These are phyloP conservation scores for Boehmeria nivea DNA, from an alignment of 306 rosid genomes.

Conservation along the genomic window DNA sequence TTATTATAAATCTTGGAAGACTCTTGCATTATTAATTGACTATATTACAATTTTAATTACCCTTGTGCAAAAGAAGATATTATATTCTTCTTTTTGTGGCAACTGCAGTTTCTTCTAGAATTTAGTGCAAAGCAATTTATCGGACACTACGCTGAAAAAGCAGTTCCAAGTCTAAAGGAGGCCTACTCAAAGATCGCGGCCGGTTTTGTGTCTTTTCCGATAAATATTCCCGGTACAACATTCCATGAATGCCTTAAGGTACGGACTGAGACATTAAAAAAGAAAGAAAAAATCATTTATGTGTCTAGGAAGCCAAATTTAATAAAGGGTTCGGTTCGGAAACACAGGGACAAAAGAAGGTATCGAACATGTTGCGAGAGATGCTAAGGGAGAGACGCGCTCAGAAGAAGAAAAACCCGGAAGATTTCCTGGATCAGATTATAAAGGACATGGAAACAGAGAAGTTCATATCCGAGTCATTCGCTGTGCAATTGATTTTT, in stretches of 20 bases:
- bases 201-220: conserved; percentile 22
- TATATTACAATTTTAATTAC: too few relatives aligned
- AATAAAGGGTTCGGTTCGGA: too few relatives aligned
- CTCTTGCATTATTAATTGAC: too few relatives aligned
- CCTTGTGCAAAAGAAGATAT: too few relatives aligned
- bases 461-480: conserved; percentile 26
- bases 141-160: conserved; percentile 17
- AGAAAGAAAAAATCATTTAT: too few relatives aligned
- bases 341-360: conserved; percentile 19
- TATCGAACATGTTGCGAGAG: conserved; percentile 11
- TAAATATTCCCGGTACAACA: conserved; percentile 28
- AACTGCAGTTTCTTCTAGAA: conserved; percentile 18
- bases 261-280: not conserved
- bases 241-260: conserved; percentile 18
- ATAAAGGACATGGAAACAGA: conserved; percentile 24
- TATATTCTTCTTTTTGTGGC: too few relatives aligned
- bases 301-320: too few relatives aligned
- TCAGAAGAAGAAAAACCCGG: not conserved
- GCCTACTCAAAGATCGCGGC: conserved; percentile 5
- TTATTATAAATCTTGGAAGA: too few relatives aligned
- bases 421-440: conserved; percentile 30
- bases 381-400: conserved; percentile 24
- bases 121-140: conserved; percentile 16
- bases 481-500: conserved; percentile 11
- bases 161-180: conserved; percentile 1